Conservation (phyloP, 2,329 filamentous ascomycete genomes). For the Rhynchosporium secalis region DNA sequence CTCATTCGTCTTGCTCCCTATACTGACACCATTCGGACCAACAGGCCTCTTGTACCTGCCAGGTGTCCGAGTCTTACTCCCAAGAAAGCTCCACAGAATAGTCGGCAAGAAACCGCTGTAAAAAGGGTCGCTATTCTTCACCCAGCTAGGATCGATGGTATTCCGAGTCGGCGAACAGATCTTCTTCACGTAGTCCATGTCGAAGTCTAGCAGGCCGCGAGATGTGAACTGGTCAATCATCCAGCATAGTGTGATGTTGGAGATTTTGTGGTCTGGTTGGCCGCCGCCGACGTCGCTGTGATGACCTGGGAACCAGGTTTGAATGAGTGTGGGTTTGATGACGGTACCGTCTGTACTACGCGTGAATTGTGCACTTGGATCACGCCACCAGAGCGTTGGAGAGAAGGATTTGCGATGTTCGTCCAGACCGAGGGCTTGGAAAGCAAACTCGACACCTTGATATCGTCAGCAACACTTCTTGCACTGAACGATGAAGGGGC, state of each 20-base stretch:
- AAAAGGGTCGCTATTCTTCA: not conserved
- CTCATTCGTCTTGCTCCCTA: slow-evolving; percentile 1
- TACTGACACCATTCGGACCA: not conserved
- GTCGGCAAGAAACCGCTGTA: slow-evolving; percentile 1
- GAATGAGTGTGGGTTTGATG: slow-evolving; percentile 15
- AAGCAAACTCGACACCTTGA: slow-evolving; percentile 46
- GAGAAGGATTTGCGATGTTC: slow-evolving; percentile 44
- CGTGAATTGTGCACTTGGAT: not conserved
- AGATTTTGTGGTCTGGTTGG: not conserved
- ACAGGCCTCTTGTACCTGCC: slow-evolving; percentile 5
- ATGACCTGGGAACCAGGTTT: slow-evolving; percentile 31
- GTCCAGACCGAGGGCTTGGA: slow-evolving; percentile 51
- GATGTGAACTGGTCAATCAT: slow-evolving; percentile 8
- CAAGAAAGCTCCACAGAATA: slow-evolving; percentile 4
- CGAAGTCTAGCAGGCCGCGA: slow-evolving; percentile 1
- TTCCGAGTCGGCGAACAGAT: slow-evolving; percentile 1
- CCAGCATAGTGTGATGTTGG: slow-evolving; percentile 5
- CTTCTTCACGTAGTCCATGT: slow-evolving; percentile 5
- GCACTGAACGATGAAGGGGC: not conserved
- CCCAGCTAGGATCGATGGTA: slow-evolving; percentile 3
- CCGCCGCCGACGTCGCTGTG: slow-evolving; percentile 27
- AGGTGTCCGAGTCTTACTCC: not conserved
- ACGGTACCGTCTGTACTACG: not conserved
- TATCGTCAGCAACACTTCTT: slow-evolving; percentile 8
- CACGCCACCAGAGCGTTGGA: slow-evolving; percentile 41